Evolutionary conservation across 2,329 filamentous ascomycete genomes (phyloP), one percentile per base, ranked within the genome.

Genomic region (Verticillium zaregamsianum): DNA sequence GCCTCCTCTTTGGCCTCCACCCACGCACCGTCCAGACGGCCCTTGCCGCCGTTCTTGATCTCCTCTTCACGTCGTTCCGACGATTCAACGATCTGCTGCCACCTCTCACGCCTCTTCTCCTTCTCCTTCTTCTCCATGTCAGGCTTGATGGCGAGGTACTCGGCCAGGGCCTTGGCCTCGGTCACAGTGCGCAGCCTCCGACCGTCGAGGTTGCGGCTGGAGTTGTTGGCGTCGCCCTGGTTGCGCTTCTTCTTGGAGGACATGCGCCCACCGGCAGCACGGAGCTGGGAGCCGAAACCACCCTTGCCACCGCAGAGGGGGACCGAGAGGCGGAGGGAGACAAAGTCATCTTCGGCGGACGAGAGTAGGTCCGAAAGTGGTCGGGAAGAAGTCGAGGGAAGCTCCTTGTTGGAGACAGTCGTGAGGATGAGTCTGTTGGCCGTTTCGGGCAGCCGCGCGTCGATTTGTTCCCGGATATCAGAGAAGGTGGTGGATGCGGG

Each of bases 231-330:
- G 40, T 96, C 92, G 59, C 87, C 89, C 68, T 91, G 87, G 61
- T 89, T 89, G 71, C 89, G 89, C 82, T 94, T 95, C 80, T 96
- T 96, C 70, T 86, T 86, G n/a, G 91, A 94, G 2, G 93, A 96
- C 95, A 99, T 99, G 79, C 96, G 94, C 49, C 96, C 95, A 72
- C 96, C 95, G 3, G 95, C 95, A 0, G 96, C 95, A 72, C 96
- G 92, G 40, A 99, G 87, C 75, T 99, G 96, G 2, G 94, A 98
- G 60, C 95, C 95, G 73, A 99, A 99, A 71, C 95, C 95, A 76
- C 95, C 95, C 74, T 99, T 99, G 73, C 96, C 96, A 79, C 96
- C 95, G 68, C 90, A 91, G 45, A 97, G 79, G 6, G 90, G 90
- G 2, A 89, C 81, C 7, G 88, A 89, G 33, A 99, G 86, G 60